Evolutionary conservation across 805 yeast genomes (phyloP), one percentile per base, ranked within the genome.

Genomic region (Suhomyces kilbournensis): DNA sequence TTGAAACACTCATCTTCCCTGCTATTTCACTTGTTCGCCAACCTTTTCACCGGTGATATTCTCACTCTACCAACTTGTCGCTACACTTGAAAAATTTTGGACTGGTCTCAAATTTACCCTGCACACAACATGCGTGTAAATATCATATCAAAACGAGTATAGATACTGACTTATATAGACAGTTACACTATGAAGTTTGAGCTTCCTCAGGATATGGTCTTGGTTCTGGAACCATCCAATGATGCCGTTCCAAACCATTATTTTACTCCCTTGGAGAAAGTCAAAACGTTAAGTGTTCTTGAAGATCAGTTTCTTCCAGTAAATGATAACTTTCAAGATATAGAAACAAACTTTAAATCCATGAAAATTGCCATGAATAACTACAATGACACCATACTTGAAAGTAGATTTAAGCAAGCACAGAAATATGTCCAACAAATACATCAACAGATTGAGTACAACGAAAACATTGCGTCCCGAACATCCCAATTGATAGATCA

Each of bases 401-500:
- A 38, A 9, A 38, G n/a, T 2, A 38, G 14, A 17, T 10, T 19
- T 5, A 12, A 3, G 7, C 42, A 19, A 38, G 42, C 42, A 38
- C 17, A 17, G 14, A 17, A 17, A 8, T 5, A 10, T 19, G 42
- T 38, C n/a, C 42, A 19, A 5, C 42, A 38, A 17, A 38, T 38
- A 38, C 32, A 26, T 6, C 10, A 44, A 20, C 46, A 15, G 22
- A 42, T 32, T 7, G 55, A 61, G 20, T 66, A 61, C 49, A 49
- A 49, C 19, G 52, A 54, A 3, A 49, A 52, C 59, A 70, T 51
- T 50, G 52, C 38, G 56, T 62, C 57, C 39, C 65, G 52, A 22
- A 35, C 43, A 49, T 61, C 57, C 49, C 70, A 57, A 40, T 60
- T 62, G 55, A 62, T 65, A 48, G 63, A 69, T 10, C 47, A 40